Evolutionary conservation across 164 flowering plant genomes (phyloP), one percentile per base, ranked within the genome.

Genomic region (Stephania cephalantha): DNA sequence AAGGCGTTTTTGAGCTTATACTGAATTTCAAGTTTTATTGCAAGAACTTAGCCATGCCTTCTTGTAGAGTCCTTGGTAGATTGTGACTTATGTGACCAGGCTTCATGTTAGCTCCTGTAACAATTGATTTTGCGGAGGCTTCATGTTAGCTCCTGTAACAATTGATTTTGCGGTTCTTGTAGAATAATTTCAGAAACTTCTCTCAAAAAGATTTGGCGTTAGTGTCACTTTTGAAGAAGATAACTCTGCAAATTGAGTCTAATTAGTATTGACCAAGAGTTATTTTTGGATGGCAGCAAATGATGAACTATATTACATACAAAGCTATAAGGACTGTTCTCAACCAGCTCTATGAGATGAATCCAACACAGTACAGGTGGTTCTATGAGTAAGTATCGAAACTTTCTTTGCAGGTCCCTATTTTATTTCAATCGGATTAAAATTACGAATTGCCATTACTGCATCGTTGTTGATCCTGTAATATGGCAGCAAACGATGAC

Each of bases 271-370:
- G 73, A 82, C 72, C 65, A 72, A 68, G 55, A 61, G 13, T 74
- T 70, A 31, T 71, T 61, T 77, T 52, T n/a, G 42, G 42, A 35
- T 55, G 87, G 92, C 97, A 95, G 99, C 94, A 90, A 90, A 50
- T 90, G 22, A 77, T 87, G 46, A 90, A 95, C 77, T 91, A 89
- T 75, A 93, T 95, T 83, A 95, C 99, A 9, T 87, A 87, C 84
- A 95, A 95, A 84, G 98, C 99, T 55, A 94, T 90, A 78, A 91
- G 97, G 88, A 93, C 98, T 61, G 98, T 95, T 75, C 81, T 93
- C 61, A 79, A 78, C 80, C 99, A 95, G 87, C 92, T 95, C 20
- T 93, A 93, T 68, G 99, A 95, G 88, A 88, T 95, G 98, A 95
- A 95, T 78, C 99, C 99, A 50, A 82, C 95, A 11, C 79, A 88